phyloP scores from a whole-genome alignment of 441 rosid genomes.

The Pelargonium australe region DNA sequence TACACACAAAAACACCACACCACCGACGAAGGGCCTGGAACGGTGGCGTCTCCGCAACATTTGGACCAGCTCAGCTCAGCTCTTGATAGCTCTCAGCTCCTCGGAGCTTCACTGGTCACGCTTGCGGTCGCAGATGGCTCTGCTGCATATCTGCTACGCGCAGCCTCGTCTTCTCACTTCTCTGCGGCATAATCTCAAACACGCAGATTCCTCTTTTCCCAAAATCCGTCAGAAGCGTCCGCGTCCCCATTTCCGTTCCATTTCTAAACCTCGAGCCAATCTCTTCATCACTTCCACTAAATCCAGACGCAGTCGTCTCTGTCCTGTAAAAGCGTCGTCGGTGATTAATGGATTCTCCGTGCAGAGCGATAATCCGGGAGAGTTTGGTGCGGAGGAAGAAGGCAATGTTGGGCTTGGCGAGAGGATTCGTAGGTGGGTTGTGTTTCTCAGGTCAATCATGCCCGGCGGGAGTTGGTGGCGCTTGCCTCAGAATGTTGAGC shows the following conservation, averaged over 20 bases:
- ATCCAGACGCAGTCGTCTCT: slow-evolving; percentile 10
- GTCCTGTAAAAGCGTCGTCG: slow-evolving; percentile 35
- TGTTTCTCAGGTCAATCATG: slow-evolving; percentile 44
- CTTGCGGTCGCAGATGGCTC: slow-evolving; percentile 33
- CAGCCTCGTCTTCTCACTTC: slow-evolving; percentile 32
- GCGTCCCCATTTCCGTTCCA: slow-evolving; percentile 22
- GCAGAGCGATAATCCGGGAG: slow-evolving; percentile 25
- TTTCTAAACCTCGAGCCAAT: slow-evolving; percentile 17
- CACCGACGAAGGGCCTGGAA: not conserved
- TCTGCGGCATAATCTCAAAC: slow-evolving; percentile 22
- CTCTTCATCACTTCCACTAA: slow-evolving; percentile 12
- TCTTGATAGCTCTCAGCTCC: not conserved
- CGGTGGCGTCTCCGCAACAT: not conserved
- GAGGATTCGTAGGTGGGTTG: slow-evolving; percentile 44
- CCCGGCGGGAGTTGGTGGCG: slow-evolving; percentile 98
- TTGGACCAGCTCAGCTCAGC: not conserved
- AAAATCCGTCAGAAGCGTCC: slow-evolving; percentile 16
- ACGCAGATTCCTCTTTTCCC: slow-evolving; percentile 7
- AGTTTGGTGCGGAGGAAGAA: slow-evolving; percentile 23
- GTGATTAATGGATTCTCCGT: slow-evolving; percentile 52
- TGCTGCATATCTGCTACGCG: slow-evolving; percentile 36
- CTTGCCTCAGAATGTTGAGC: slow-evolving; percentile 58
- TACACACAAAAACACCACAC: not conserved
- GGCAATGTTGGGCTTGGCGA: slow-evolving; percentile 33
- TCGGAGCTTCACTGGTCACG: not conserved